These are phyloP conservation scores for Aspergillus sclerotioniger DNA, from an alignment of 495 filamentous ascomycete genomes.

Conservation along the genomic window DNA sequence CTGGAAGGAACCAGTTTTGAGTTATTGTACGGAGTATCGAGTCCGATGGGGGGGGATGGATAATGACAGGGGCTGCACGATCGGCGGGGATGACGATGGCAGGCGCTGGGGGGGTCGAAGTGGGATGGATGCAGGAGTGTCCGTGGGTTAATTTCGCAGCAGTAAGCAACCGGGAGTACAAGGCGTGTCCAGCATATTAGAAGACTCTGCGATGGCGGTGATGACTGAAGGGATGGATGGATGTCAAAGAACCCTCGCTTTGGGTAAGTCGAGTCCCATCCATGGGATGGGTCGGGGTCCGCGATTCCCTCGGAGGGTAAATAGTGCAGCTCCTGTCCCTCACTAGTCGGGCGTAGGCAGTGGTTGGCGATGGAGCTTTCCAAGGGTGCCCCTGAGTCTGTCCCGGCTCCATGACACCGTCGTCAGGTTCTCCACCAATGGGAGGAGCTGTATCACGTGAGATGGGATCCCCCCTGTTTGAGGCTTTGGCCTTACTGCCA, in stretches of 20 bases:
- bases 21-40: too few species aligned
- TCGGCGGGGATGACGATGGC: slow-evolving; percentile 17
- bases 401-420: too few species aligned
- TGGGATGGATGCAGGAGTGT: neutral
- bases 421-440: too few species aligned
- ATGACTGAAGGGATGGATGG: neutral
- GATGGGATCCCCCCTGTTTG: neutral
- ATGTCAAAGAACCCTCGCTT: too few species aligned
- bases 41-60: slow-evolving; percentile 1
- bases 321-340: too few species aligned
- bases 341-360: too few species aligned
- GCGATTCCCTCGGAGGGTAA: too few species aligned
- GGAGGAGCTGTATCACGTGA: neutral
- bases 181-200: neutral
- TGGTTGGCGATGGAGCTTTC: neutral
- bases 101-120: slow-evolving; percentile 1
- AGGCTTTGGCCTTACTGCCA: neutral
- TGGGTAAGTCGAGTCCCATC: too few species aligned
- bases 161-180: neutral
- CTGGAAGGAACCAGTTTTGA: slow-evolving; percentile 18
- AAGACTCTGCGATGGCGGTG: neutral
- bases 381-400: neutral
- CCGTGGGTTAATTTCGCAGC: neutral
- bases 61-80: slow-evolving; percentile 24
- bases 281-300: too few species aligned